Conservation (phyloP, 495 filamentous ascomycete species). For the Bryoglossum gracile region DNA sequence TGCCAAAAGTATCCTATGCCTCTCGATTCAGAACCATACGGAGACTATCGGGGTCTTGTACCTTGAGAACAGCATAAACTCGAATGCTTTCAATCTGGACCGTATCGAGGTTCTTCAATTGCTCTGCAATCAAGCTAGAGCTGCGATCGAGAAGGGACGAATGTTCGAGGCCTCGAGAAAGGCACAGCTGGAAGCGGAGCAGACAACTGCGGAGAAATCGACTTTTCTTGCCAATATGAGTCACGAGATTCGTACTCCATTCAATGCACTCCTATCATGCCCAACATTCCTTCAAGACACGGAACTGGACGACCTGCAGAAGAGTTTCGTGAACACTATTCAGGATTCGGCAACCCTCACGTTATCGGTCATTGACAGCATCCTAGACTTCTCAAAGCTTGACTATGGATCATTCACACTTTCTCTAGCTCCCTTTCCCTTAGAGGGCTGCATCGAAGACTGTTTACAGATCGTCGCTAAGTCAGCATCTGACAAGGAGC, state of each 20-base stretch:
- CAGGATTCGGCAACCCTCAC: conserved; percentile 81
- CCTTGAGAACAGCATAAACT: no score
- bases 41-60: no score
- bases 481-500: conserved; percentile 61
- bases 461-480: conserved; percentile 79
- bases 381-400: conserved; percentile 86
- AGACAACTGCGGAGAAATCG: conserved; percentile 80
- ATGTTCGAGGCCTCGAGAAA: conserved; percentile 86
- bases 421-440: conserved; percentile 72
- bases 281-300: conserved; percentile 65
- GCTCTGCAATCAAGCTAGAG: no score
- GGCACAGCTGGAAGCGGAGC: conserved; percentile 84
- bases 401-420: conserved; percentile 96
- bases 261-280: conserved; percentile 81
- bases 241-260: conserved; percentile 76
- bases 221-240: conserved; percentile 94
- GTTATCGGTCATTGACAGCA: conserved; percentile 87
- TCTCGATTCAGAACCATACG: no score
- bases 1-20: no score
- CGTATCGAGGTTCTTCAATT: no score
- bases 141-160: no score
- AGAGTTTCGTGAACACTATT: conserved; percentile 83
- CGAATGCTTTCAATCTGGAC: no score
- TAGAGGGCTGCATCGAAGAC: conserved; percentile 77
- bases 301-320: conserved; percentile 66